Evolutionary conservation across 257 asterid genomes (phyloP).

Genomic region (Gynochthodes officinalis): DNA sequence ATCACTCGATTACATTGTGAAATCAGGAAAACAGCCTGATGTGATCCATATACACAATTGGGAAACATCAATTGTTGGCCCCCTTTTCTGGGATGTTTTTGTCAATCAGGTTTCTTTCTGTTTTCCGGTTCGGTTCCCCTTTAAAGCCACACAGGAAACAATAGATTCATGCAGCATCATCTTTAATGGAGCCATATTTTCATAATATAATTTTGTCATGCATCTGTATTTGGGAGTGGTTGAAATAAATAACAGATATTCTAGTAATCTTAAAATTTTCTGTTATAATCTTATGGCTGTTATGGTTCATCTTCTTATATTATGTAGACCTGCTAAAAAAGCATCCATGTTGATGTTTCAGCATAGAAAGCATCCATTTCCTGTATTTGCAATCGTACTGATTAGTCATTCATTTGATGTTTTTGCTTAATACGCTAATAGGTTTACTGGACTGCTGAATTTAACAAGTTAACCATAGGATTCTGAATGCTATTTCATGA

Average conservation of each 20-base stretch:
- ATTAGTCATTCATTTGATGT: background rate
- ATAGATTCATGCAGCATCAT: no score
- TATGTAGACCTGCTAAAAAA: background rate
- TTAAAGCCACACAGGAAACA: no score
- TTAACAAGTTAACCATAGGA: conserved; percentile 11
- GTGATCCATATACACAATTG: conserved; percentile 87
- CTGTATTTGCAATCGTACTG: background rate
- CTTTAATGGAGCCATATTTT: no score
- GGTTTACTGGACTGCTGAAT: background rate
- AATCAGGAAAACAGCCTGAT: conserved; percentile 76
- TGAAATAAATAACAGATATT: no score
- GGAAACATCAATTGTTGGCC: conserved; percentile 81
- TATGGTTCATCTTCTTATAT: background rate
- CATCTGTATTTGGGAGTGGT: no score
- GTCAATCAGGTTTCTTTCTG: conserved; percentile 55
- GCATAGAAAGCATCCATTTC: background rate
- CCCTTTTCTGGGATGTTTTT: conserved; percentile 86
- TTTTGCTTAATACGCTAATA: background rate
- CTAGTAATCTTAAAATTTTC: background rate
- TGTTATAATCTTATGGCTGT: no score
- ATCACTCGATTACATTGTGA: conserved; percentile 75
- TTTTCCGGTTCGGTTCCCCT: background rate
- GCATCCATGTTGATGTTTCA: background rate
- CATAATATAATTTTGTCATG: no score
- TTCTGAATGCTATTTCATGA: background rate